A percentile compares a stretch with the other conserved stretches of the same genome.
phyloP scores from a whole-genome alignment of 2,329 filamentous ascomycete species.

The Elsinoe necatrix region DNA sequence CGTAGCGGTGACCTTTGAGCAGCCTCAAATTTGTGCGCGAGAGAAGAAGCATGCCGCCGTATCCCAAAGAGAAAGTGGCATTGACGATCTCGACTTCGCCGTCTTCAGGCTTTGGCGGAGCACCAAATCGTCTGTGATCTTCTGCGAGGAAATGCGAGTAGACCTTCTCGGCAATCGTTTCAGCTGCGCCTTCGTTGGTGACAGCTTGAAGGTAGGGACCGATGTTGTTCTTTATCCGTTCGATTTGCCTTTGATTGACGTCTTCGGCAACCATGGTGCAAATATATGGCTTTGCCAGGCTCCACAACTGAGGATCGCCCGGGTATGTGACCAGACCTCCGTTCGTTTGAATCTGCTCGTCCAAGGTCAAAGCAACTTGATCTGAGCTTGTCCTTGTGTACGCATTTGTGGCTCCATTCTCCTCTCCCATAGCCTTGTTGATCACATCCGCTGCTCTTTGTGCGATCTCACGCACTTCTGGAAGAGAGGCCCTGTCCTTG shows the following conservation, averaged over 20 bases:
- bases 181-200: slow-evolving; percentile 53
- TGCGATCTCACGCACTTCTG: slow-evolving; percentile 87
- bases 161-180: slow-evolving; percentile 62
- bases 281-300: slow-evolving; percentile 63
- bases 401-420: slow-evolving; percentile 43
- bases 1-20: slow-evolving; percentile 93
- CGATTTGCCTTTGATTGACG: slow-evolving; percentile 70
- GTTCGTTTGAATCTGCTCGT: slow-evolving; percentile 65
- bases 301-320: slow-evolving; percentile 55
- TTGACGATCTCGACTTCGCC: slow-evolving; percentile 96
- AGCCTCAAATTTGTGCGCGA: slow-evolving; percentile 93
- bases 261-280: slow-evolving; percentile 79
- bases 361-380: slow-evolving; percentile 66
- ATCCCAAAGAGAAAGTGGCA: slow-evolving; percentile 92
- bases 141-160: slow-evolving; percentile 72
- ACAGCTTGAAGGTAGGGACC: slow-evolving; percentile 68
- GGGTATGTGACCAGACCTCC: slow-evolving; percentile 54
- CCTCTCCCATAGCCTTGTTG: slow-evolving; percentile 78
- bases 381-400: slow-evolving; percentile 60
- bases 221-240: slow-evolving; percentile 61
- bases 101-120: slow-evolving; percentile 77
- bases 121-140: slow-evolving; percentile 78
- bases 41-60: slow-evolving; percentile 92
- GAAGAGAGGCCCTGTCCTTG: slow-evolving; percentile 77
- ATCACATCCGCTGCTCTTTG: slow-evolving; percentile 76